These are phyloP conservation scores for Trichosanthes truncata DNA, from an alignment of 306 rosid species.

Conservation along the genomic window DNA sequence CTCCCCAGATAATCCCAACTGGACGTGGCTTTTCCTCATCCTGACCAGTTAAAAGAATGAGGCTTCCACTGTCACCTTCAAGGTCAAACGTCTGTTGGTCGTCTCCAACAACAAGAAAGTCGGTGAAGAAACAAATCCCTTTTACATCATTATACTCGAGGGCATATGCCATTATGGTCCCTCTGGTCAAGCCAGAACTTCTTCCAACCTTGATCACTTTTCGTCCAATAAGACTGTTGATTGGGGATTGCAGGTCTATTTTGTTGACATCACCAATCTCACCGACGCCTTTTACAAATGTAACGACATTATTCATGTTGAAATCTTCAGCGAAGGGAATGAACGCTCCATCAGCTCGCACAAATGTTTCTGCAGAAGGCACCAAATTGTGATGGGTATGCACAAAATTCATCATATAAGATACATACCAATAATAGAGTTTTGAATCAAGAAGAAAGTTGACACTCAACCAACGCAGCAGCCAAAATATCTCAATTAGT, in stretches of 20 bases:
- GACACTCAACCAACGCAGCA: neutral
- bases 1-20: slow-evolving; percentile 98
- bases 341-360: slow-evolving; percentile 98
- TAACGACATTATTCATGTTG: slow-evolving; percentile 51
- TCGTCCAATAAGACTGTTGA: slow-evolving; percentile 83
- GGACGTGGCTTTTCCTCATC: slow-evolving; percentile 76
- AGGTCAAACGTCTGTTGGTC: slow-evolving; percentile 96
- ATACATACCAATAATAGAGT: neutral
- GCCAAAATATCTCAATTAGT: neutral
- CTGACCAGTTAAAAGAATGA: slow-evolving; percentile 74
- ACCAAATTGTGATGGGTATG: slow-evolving; percentile 17
- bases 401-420: neutral
- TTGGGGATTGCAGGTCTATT: slow-evolving; percentile 91
- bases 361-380: slow-evolving; percentile 85
- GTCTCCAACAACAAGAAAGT: slow-evolving; percentile 98
- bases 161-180: slow-evolving; percentile 93
- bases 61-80: slow-evolving; percentile 99
- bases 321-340: slow-evolving; percentile 88
- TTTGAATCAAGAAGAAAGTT: neutral
- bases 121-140: slow-evolving; percentile 96
- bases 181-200: slow-evolving; percentile 94
- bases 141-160: slow-evolving; percentile 94
- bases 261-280: slow-evolving; percentile 76
- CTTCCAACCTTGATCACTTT: slow-evolving; percentile 93
- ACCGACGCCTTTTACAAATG: slow-evolving; percentile 76